Evolutionary conservation across 192 early-diverging fungal genomes (phyloP).

Genomic region (Lobosporangium transversale): DNA sequence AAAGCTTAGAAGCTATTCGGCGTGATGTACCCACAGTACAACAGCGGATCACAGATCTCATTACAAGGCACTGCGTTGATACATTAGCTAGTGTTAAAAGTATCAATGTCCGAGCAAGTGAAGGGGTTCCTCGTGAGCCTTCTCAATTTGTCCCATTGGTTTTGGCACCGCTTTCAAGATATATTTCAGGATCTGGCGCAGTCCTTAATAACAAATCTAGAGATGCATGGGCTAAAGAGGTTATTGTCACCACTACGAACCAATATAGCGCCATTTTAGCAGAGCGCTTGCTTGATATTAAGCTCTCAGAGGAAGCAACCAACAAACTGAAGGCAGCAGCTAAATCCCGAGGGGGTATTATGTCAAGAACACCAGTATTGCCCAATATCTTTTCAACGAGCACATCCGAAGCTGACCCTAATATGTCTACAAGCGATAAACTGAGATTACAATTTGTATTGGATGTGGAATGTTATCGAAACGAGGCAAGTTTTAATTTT

Average conservation of each 20-base stretch:
- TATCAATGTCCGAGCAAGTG: slow-evolving; percentile 53
- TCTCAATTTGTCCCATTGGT: slow-evolving; percentile 63
- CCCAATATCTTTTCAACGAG: slow-evolving; percentile 6
- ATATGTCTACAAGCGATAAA: slow-evolving; percentile 65
- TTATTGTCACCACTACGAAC: slow-evolving; percentile 55
- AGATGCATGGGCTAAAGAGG: slow-evolving; percentile 32
- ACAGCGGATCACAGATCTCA: slow-evolving; percentile 44
- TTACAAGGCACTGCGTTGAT: slow-evolving; percentile 62
- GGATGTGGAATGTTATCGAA: slow-evolving; percentile 61
- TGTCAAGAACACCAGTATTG: neutral
- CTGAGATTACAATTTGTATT: slow-evolving; percentile 63
- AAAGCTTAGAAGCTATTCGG: slow-evolving; percentile 12
- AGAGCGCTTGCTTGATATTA: slow-evolving; percentile 52
- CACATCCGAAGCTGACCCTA: slow-evolving; percentile 13
- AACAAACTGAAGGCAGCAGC: slow-evolving; percentile 17
- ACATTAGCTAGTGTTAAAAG: slow-evolving; percentile 48
- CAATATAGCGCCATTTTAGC: slow-evolving; percentile 31
- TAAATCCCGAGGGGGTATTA: neutral
- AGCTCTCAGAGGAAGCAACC: slow-evolving; percentile 11
- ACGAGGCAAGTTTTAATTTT: slow-evolving; percentile 55
- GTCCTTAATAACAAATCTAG: slow-evolving; percentile 33
- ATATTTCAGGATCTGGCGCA: slow-evolving; percentile 35
- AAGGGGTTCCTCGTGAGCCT: slow-evolving; percentile 56
- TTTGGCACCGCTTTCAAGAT: slow-evolving; percentile 54
- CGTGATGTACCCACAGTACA: slow-evolving; percentile 53